Evolutionary conservation across 495 filamentous ascomycete species (phyloP).

Genomic region (Penicillium herquei): DNA sequence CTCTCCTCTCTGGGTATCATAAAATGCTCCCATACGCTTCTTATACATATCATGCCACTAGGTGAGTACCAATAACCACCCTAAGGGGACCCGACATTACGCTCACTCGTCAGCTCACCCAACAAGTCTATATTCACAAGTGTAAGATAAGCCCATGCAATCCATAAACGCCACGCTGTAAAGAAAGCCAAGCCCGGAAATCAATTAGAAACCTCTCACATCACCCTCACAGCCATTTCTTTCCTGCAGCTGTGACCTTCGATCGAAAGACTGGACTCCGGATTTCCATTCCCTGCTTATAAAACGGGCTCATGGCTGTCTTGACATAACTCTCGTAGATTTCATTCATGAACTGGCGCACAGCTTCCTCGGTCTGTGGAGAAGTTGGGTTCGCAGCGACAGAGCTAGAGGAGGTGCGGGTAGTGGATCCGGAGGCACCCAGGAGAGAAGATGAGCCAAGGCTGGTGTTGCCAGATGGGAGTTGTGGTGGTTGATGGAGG

Average conservation of each 20-base stretch:
- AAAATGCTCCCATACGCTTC: neutral
- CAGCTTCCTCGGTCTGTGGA: slow-evolving; percentile 89
- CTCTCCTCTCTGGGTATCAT: slow-evolving; percentile 11
- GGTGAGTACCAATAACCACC: neutral
- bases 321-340: slow-evolving; percentile 95
- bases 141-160: neutral
- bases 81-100: neutral
- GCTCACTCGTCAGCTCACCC: neutral
- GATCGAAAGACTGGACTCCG: slow-evolving; percentile 79
- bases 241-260: slow-evolving; percentile 80
- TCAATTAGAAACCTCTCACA: neutral
- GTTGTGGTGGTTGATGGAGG: slow-evolving; percentile 69
- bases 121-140: neutral
- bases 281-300: slow-evolving; percentile 75
- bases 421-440: slow-evolving; percentile 27
- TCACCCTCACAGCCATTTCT: slow-evolving; percentile 74
- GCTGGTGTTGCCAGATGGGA: slow-evolving; percentile 32
- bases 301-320: slow-evolving; percentile 97
- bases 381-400: slow-evolving; percentile 79
- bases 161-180: slow-evolving; percentile 22
- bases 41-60: neutral
- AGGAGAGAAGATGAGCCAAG: slow-evolving; percentile 34
- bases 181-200: slow-evolving; percentile 4
- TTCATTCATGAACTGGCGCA: slow-evolving; percentile 88
- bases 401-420: slow-evolving; percentile 57